These are phyloP conservation scores for Neurospora sp. DNA, from an alignment of 495 filamentous ascomycete genomes.

Conservation along the genomic window DNA sequence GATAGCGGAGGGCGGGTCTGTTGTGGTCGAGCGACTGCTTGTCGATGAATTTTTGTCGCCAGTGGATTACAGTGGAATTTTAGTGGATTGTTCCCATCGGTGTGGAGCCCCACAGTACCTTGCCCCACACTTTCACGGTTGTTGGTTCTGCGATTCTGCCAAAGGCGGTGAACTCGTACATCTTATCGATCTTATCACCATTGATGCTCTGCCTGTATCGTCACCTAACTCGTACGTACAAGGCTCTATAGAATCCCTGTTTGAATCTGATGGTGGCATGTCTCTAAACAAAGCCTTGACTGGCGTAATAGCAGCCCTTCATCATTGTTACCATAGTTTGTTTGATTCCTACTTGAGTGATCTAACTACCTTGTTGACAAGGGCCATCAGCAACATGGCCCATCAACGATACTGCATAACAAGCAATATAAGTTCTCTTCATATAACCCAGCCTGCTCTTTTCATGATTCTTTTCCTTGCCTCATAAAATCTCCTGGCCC, in stretches of 20 bases:
- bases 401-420: neutral
- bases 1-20: conserved; percentile 7
- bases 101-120: conserved; percentile 16
- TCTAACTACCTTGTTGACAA: neutral
- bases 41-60: conserved; percentile 26
- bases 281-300: neutral
- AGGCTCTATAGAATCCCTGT: neutral
- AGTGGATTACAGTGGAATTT: conserved; percentile 13
- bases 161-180: conserved; percentile 15
- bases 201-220: neutral
- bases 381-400: neutral
- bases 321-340: neutral
- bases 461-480: neutral
- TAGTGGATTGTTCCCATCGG: conserved; percentile 6
- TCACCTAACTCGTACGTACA: neutral
- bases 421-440: neutral
- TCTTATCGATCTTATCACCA: neutral
- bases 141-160: conserved; percentile 14
- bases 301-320: neutral
- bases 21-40: conserved; percentile 1
- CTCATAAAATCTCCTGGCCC: neutral
- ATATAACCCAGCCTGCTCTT: neutral
- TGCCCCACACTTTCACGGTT: conserved; percentile 7
- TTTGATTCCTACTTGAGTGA: neutral
- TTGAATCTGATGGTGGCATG: neutral